Evolutionary conservation across 257 asterid genomes (phyloP).

Genomic region (Prunella vulgaris): DNA sequence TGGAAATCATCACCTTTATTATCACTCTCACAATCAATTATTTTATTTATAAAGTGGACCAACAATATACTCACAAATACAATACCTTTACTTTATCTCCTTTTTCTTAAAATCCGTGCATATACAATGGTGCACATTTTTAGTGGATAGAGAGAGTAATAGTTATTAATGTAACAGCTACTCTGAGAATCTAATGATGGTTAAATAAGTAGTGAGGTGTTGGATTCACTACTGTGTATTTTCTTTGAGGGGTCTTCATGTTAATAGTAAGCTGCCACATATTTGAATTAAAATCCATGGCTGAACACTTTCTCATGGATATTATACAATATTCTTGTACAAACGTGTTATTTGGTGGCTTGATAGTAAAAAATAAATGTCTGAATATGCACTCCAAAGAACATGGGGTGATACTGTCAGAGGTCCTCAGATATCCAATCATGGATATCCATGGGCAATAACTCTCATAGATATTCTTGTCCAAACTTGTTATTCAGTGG

Average conservation of each 20-base stretch:
- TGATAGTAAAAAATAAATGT: not conserved
- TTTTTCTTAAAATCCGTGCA: too few species aligned
- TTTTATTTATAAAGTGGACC: too few species aligned
- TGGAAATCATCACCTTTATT: too few species aligned
- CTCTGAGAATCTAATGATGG: not conserved
- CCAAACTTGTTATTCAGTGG: not conserved
- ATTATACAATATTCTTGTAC: not conserved
- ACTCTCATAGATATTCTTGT: not conserved
- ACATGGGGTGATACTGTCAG: not conserved
- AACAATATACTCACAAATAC: too few species aligned
- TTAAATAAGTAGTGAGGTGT: not conserved
- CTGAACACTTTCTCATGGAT: not conserved
- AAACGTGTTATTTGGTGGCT: not conserved
- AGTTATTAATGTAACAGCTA: not conserved
- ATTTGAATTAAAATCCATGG: not conserved
- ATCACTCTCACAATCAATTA: too few species aligned
- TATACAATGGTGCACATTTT: too few species aligned
- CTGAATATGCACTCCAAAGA: not conserved
- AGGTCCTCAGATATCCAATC: not conserved
- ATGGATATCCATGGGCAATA: not conserved
- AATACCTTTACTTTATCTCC: too few species aligned
- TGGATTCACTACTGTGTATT: not conserved
- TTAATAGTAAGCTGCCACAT: not conserved
- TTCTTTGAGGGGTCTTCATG: not conserved
- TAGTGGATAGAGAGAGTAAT: too few species aligned